Percentiles rank a stretch among this genome's conserved stretches.
These are phyloP conservation scores for Spergularia azorica DNA, from an alignment of 179 eudicot genomes.

Conservation along the genomic window DNA sequence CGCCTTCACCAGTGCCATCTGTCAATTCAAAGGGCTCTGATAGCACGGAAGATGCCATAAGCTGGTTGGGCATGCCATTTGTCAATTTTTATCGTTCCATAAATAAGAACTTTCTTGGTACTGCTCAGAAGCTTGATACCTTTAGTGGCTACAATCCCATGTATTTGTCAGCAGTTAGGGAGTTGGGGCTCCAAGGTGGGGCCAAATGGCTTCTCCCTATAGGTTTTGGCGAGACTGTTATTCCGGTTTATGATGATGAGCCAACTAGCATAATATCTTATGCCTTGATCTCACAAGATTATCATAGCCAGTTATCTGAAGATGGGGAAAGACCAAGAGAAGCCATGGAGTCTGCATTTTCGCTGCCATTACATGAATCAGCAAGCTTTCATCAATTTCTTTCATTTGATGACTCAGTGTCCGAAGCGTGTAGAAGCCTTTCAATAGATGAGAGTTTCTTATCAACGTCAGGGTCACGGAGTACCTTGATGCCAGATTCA, in stretches of 20 bases:
- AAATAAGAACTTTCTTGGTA: constrained; percentile 58
- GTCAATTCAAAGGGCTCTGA: constrained; percentile 52
- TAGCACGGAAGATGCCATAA: constrained; percentile 49
- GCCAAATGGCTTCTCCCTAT: constrained; percentile 78
- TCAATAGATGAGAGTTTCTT: constrained; percentile 65
- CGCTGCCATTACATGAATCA: constrained; percentile 59
- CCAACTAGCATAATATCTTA: constrained; percentile 94
- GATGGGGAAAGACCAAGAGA: constrained; percentile 69
- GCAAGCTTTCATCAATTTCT: constrained; percentile 45
- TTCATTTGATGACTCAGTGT: constrained; percentile 57
- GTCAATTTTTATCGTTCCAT: constrained; percentile 66
- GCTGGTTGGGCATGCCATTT: constrained; percentile 87
- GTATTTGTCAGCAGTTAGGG: constrained; percentile 68
- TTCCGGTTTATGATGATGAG: constrained; percentile 94
- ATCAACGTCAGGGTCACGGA: constrained; percentile 52
- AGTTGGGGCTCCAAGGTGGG: constrained; percentile 68
- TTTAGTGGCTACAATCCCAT: constrained; percentile 66
- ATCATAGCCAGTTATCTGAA: constrained; percentile 60
- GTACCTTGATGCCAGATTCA: constrained; percentile 58
- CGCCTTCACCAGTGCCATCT: constrained; percentile 38
- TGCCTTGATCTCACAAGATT: constrained; percentile 69
- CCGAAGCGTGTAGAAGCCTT: constrained; percentile 65
- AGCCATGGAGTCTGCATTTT: constrained; percentile 45
- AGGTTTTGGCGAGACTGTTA: constrained; percentile 64
- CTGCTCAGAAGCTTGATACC: constrained; percentile 61